phyloP scores from a whole-genome alignment of 2,329 filamentous ascomycete genomes.

The Hymenoscyphus infarciens region DNA sequence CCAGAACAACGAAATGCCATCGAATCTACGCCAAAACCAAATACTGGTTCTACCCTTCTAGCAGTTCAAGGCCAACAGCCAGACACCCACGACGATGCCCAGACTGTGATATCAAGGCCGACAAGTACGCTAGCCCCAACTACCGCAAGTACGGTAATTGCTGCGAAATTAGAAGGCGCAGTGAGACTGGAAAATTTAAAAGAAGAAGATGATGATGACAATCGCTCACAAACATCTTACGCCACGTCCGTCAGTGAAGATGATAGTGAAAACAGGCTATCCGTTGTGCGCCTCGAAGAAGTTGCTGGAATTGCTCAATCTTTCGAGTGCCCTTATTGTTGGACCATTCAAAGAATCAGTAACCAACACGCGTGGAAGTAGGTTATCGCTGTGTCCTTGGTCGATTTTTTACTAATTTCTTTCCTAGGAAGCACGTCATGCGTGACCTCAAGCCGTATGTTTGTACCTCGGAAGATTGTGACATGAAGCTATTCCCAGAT shows the following conservation, averaged over 20 bases:
- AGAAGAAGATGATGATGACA: conserved; percentile 8
- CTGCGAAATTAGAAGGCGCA: neutral
- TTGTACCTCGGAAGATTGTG: conserved; percentile 33
- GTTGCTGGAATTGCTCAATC: conserved; percentile 8
- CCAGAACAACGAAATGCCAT: neutral
- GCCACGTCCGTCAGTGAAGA: conserved; percentile 12
- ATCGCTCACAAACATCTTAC: conserved; percentile 16
- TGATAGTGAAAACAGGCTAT: conserved; percentile 3
- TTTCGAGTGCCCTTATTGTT: conserved; percentile 19
- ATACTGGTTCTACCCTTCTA: neutral
- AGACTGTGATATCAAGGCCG: conserved; percentile 11
- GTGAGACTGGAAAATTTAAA: conserved; percentile 1
- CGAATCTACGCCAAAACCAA: neutral
- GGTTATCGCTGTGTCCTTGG: neutral
- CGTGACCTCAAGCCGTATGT: conserved; percentile 34
- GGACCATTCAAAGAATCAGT: conserved; percentile 17
- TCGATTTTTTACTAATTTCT: neutral
- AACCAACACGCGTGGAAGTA: conserved; percentile 26
- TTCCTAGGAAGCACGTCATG: conserved; percentile 32
- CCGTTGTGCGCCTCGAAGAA: conserved; percentile 13
- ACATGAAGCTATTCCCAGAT: conserved; percentile 29
- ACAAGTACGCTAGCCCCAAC: conserved; percentile 15
- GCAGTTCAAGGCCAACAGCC: neutral
- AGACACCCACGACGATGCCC: conserved; percentile 1
- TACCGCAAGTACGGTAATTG: neutral